Conservation (phyloP, 2,329 filamentous ascomycete species). For the Harringtonia lauricola region DNA sequence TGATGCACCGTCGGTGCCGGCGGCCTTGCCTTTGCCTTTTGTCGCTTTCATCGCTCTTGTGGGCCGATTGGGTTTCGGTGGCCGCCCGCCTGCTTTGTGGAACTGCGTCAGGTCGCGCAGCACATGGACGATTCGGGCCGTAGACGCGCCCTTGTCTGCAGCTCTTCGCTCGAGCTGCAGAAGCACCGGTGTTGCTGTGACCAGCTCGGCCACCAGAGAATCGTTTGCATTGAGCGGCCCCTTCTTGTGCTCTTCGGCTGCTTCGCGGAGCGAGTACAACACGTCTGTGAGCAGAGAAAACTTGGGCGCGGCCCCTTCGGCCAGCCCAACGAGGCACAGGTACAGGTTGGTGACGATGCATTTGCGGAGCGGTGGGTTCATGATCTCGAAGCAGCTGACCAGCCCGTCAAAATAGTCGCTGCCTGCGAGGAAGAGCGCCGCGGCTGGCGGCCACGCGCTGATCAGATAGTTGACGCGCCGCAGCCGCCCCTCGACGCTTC, state of each 20-base stretch:
- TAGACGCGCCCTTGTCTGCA: conserved; percentile 30
- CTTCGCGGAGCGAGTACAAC: conserved; percentile 67
- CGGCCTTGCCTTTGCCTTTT: conserved; percentile 53
- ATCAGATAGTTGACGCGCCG: conserved; percentile 52
- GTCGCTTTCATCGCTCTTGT: conserved; percentile 38
- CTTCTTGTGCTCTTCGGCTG: conserved; percentile 51
- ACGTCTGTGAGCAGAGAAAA: conserved; percentile 71
- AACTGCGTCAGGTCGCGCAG: conserved; percentile 50
- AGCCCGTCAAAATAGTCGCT: conserved; percentile 81
- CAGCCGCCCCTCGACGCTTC: conserved; percentile 41
- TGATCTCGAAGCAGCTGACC: conserved; percentile 51
- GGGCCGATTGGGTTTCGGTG: conserved; percentile 35
- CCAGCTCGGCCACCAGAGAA: conserved; percentile 70
- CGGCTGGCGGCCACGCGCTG: conserved; percentile 44
- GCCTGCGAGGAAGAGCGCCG: conserved; percentile 62
- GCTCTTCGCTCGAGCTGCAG: conserved; percentile 47
- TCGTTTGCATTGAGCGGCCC: conserved; percentile 47
- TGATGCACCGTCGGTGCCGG: conserved; percentile 24
- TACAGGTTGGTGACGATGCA: conserved; percentile 64
- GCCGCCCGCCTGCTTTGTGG: conserved; percentile 39
- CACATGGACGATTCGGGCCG: conserved; percentile 46
- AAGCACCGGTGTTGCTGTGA: conserved; percentile 70
- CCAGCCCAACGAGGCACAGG: conserved; percentile 60
- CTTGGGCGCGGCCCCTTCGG: conserved; percentile 55
- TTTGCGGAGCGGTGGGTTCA: conserved; percentile 51